Conservation (phyloP, 805 yeast genomes). For the Cyberlindnera saturnus region DNA sequence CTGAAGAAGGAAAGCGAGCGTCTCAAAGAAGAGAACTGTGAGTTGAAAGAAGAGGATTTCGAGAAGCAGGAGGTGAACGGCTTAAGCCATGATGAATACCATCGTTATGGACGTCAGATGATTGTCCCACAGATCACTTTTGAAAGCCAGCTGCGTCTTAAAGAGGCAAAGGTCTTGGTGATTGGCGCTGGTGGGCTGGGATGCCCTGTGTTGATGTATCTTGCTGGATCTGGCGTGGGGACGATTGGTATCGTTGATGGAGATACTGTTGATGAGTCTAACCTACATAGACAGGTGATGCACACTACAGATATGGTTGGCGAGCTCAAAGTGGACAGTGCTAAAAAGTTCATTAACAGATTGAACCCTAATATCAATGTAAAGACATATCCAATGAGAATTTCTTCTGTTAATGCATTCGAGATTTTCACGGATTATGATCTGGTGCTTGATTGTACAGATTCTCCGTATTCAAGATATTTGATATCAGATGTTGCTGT, state of each 20-base stretch:
- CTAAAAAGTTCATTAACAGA: constrained; percentile 42
- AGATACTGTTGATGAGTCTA: constrained; percentile 79
- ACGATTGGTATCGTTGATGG: constrained; percentile 79
- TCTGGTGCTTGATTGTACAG: constrained; percentile 87
- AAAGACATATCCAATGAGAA: constrained; percentile 43
- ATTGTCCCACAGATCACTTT: constrained; percentile 67
- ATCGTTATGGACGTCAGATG: constrained; percentile 91
- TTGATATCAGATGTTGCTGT: constrained; percentile 83
- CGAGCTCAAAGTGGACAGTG: constrained; percentile 71
- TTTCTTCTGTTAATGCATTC: constrained; percentile 54
- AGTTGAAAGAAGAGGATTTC: not conserved
- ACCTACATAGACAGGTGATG: constrained; percentile 83
- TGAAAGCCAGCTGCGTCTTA: constrained; percentile 53
- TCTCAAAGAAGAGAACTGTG: constrained; percentile 13
- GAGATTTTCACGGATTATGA: constrained; percentile 61
- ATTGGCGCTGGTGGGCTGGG: constrained; percentile 98
- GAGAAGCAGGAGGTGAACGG: constrained; percentile 2
- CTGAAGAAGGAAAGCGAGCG: constrained; percentile 5
- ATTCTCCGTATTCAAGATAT: constrained; percentile 83
- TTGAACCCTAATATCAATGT: constrained; percentile 68
- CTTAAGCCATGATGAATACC: constrained; percentile 57
- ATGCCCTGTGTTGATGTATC: constrained; percentile 80
- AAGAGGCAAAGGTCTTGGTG: constrained; percentile 56
- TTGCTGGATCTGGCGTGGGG: constrained; percentile 88
- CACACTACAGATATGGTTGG: constrained; percentile 70